Conservation (phyloP, 176 grass and related monocot species). For the Triticum urartu region DNA sequence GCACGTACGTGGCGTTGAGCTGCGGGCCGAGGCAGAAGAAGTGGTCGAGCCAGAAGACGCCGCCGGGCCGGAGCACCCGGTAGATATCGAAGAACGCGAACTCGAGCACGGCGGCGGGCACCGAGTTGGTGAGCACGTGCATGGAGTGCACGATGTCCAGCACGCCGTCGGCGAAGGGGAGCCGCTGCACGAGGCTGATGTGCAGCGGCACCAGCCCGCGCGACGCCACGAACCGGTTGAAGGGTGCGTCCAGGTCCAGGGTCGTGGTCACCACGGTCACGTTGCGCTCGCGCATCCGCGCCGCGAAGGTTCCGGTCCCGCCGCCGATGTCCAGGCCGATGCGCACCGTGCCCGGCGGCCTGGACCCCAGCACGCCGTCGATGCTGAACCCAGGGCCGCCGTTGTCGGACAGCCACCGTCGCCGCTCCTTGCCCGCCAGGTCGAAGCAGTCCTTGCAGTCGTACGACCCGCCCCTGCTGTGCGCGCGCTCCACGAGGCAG, state of each 20-base stretch:
- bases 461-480: slow-evolving; percentile 33
- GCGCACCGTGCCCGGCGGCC: slow-evolving; percentile 49
- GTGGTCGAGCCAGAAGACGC: slow-evolving; percentile 88
- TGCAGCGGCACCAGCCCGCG: slow-evolving; percentile 72
- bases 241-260: slow-evolving; percentile 73
- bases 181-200: slow-evolving; percentile 62
- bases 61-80: slow-evolving; percentile 71
- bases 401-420: slow-evolving; percentile 64
- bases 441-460: slow-evolving; percentile 96
- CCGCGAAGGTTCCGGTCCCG: slow-evolving; percentile 80
- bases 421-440: slow-evolving; percentile 65
- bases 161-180: slow-evolving; percentile 66
- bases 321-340: slow-evolving; percentile 86
- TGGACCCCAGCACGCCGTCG: slow-evolving; percentile 52
- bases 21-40: slow-evolving; percentile 74
- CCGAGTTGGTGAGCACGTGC: slow-evolving; percentile 72
- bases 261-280: slow-evolving; percentile 80
- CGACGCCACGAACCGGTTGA: slow-evolving; percentile 74
- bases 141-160: slow-evolving; percentile 86
- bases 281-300: slow-evolving; percentile 69
- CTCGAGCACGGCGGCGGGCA: slow-evolving; percentile 67
- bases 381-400: slow-evolving; percentile 53
- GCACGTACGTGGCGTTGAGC: slow-evolving; percentile 73
- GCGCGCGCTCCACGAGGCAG: slow-evolving; percentile 66
- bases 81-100: slow-evolving; percentile 69